Evolutionary conservation across 148 eudicot genomes (phyloP).

Genomic region (Euryodendron excelsum): DNA sequence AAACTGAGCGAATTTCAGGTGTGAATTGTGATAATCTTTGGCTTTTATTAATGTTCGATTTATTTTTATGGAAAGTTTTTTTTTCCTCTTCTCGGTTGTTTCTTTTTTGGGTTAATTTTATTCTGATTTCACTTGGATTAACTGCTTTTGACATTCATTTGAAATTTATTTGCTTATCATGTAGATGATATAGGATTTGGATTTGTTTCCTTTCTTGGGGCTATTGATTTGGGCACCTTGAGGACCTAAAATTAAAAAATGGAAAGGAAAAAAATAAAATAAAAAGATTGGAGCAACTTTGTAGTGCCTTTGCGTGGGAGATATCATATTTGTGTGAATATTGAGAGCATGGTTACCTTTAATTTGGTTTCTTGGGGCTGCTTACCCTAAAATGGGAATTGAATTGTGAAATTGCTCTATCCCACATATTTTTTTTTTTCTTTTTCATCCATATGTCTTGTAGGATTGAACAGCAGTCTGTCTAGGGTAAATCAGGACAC

Average conservation of each 20-base stretch:
- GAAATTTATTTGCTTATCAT: neutral
- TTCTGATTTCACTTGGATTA: neutral
- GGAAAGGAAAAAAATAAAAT: neutral
- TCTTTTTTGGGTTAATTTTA: neutral
- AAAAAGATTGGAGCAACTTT: too few species aligned
- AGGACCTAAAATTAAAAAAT: neutral
- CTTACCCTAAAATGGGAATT: neutral
- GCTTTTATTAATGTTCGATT: neutral
- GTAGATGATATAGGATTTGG: neutral
- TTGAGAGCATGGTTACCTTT: neutral
- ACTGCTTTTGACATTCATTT: neutral
- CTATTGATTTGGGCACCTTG: slow-evolving; percentile 4
- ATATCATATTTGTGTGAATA: neutral
- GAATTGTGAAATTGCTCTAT: neutral
- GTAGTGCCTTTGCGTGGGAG: too few species aligned
- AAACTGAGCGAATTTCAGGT: slow-evolving; percentile 55
- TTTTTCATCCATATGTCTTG: neutral
- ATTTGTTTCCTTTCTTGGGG: slow-evolving; percentile 8
- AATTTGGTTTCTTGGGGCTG: neutral
- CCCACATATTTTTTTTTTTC: neutral
- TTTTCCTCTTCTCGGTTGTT: neutral
- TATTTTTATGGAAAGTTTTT: neutral
- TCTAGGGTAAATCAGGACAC: neutral
- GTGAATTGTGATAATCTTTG: neutral
- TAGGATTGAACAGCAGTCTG: neutral